Base-by-base conservation (phyloP, 768 basidiomycete genomes). In the Amanita molliuscula region DNA sequence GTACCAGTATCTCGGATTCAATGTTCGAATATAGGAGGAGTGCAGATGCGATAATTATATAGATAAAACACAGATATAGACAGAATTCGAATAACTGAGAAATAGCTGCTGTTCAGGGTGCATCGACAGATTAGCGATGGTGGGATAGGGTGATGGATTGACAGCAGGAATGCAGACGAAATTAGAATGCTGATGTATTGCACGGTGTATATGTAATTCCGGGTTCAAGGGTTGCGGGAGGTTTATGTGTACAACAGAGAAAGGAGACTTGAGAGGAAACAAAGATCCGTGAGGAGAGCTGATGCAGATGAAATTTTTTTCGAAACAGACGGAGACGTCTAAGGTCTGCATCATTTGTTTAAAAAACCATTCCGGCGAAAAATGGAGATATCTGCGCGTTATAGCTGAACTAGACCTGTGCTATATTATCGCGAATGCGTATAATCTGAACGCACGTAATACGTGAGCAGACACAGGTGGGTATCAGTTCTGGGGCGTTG, bases 171-270 rank as follows among this genome's bases (percentile, higher is more conserved):
- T 18, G 38, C n/a, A 26, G 29, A 16, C 25, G 25, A 49, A 49
- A 33, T 37, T 49, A 42, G 26, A 29, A 42, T 43, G 48, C 41
- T 29, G 48, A 29, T 31, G 37, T 25, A 41, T 41, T 41, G 31
- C 34, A 23, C 9, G 31, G 49, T 33, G 49, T 49, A 38, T 43
- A 50, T 43, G 31, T 50, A 43, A 41, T 40, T 31, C 31, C 33
- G 26, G 29, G 29, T 21, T 33, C 36, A n/a, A 31, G 11, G 40
- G 33, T 33, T 50, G 48, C 35, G 18, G 48, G 38, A 49, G 49
- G 42, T 36, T 25, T 50, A 50, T 23, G 49, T 25, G 41, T 50
- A 50, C 49, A 50, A 44, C 41, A 50, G 49, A 41, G 49, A 43
- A 44, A 26, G 23, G 49, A 50, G 49, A 44, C 48, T 26, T 25